Percentiles rank a stretch among this genome's conserved stretches.
Conservation (phyloP, 2,329 filamentous ascomycete genomes). For the Xylariaceae sp. region DNA sequence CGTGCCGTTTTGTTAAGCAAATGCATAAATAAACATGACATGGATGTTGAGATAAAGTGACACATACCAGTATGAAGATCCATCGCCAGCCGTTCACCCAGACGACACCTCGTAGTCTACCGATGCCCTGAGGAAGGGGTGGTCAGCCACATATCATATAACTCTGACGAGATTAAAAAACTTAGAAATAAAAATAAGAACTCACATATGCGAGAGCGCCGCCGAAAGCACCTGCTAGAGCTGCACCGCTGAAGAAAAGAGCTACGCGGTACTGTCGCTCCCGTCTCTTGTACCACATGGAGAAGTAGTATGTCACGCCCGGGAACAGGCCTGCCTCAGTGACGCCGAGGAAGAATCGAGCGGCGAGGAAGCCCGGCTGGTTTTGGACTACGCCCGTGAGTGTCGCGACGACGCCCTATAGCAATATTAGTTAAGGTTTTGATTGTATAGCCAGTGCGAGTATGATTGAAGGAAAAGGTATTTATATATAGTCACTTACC, state of each 20-base stretch:
- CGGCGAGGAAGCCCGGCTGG: constrained; percentile 45
- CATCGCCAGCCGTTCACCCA: constrained; percentile 50
- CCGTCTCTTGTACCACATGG: constrained; percentile 51
- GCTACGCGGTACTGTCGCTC: constrained; percentile 52
- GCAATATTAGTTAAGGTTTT: not conserved
- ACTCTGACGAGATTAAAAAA: not conserved
- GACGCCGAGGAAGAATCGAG: constrained; percentile 51
- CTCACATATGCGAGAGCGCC: constrained; percentile 50
- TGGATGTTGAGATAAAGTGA: not conserved
- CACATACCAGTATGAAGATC: constrained; percentile 54
- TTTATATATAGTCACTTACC: constrained; percentile 20
- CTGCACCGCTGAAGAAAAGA: constrained; percentile 51
- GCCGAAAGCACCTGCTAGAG: constrained; percentile 51
- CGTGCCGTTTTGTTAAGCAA: too few species aligned
- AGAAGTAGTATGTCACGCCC: constrained; percentile 34
- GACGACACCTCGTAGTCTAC: constrained; percentile 46
- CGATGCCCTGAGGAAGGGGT: constrained; percentile 41
- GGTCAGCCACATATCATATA: not conserved
- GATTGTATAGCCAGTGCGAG: not conserved
- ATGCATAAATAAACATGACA: too few species aligned
- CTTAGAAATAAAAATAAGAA: not conserved
- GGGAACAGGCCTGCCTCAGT: constrained; percentile 49
- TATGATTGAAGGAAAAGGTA: not conserved
- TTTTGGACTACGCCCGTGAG: constrained; percentile 45
- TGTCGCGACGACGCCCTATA: constrained; percentile 45